Evolutionary conservation across 192 early-diverging fungal species (phyloP).

Genomic region (Rhizoclosmatium globosum): DNA sequence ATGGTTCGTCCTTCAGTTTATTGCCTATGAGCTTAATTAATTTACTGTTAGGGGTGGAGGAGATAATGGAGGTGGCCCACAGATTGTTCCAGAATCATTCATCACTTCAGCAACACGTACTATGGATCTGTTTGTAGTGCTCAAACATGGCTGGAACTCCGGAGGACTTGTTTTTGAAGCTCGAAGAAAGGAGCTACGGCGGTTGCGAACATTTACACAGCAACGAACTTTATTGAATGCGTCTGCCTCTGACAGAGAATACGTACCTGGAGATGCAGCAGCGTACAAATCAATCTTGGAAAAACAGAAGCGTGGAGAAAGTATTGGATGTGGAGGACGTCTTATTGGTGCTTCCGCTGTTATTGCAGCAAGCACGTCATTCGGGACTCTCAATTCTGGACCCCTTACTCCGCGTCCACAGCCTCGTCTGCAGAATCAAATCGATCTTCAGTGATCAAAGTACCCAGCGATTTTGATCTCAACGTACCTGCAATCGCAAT

Average conservation of each 20-base stretch:
- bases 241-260: not conserved
- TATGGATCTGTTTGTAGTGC: not conserved
- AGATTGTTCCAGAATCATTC: not conserved
- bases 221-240: not conserved
- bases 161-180: not conserved
- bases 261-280: not conserved
- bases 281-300: constrained; percentile 5
- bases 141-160: constrained; percentile 2
- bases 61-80: not conserved
- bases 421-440: not conserved
- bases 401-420: not conserved
- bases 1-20: not conserved
- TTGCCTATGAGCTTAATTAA: not conserved
- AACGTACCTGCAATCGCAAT: not conserved
- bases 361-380: not conserved
- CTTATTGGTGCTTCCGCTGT: not conserved
- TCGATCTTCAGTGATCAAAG: not conserved
- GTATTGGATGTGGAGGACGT: not conserved
- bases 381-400: not conserved
- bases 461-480: not conserved
- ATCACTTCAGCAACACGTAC: constrained; percentile 4
- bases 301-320: constrained; percentile 8
- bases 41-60: not conserved
- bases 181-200: not conserved
- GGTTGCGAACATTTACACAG: not conserved